Evolutionary conservation across 2,329 filamentous ascomycete genomes (phyloP), one percentile per base, ranked within the genome.

Genomic region (Colletotrichum kahawae): DNA sequence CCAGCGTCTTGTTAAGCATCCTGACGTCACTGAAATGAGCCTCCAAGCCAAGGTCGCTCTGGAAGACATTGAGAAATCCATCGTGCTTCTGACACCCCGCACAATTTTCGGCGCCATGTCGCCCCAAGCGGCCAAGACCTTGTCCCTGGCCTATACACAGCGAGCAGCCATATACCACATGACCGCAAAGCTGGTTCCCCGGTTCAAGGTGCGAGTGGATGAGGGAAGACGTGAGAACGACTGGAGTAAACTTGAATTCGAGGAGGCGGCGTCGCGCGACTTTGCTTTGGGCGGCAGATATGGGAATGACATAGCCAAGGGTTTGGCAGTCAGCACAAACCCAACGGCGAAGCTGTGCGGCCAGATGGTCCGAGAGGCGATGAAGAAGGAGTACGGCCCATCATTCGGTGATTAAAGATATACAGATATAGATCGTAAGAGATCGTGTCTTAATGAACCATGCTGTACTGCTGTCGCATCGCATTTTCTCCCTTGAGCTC

Each of bases 141-240:
- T 96, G 10, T 91, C 92, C 2, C 91, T 92, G 78, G 92, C 93
- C 6, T 91, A 94, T 79, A 95, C 93, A 0, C 94, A 96, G 82
- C 89, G 93, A 64, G 94, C 90, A 4, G 91, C 91, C 38, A 84
- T 94, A 43, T 93, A 92, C 78, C 88, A 92, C 76, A 86, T 87
- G 77, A 92, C 91, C 2, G 87, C 90, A 71, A 93, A 91, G 78
- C 79, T 90, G 66, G 77, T 87, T 60, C 83, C 82, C n/a, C 80
- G 80, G 31, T 71, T 77, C 10, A 67, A 78, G 6, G 71, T 89
- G 31, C 83, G 85, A 33, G 79, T 90, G 5, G 83, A 83, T 10
- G 81, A 78, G 13, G 73, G 67, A 7, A 84, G 89, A 54, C 82
- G 80, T 51, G 90, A 92, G 79, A 81, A 82, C 2, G 78, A 72